These are phyloP conservation scores for Pichia occidentalis DNA, from an alignment of 805 yeast genomes.

Conservation along the genomic window DNA sequence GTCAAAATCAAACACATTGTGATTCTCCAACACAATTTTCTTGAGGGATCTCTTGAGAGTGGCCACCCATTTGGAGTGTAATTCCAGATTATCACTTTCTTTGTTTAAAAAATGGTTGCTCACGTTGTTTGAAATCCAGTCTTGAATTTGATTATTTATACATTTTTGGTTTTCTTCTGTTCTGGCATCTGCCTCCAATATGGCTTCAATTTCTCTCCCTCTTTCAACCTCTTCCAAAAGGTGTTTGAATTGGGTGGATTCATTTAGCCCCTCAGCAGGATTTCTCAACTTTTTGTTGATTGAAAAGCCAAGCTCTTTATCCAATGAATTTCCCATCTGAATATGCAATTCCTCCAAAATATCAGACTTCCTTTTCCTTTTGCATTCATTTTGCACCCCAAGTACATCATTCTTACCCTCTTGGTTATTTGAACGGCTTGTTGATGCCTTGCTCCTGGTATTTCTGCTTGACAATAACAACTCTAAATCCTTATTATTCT, in stretches of 20 bases:
- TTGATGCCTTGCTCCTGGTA: not conserved
- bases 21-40: not conserved
- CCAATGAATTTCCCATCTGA: conserved; percentile 8
- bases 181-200: not conserved
- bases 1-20: not conserved
- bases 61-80: conserved; percentile 5
- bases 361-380: not conserved
- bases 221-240: conserved; percentile 4
- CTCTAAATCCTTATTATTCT: not conserved
- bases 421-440: not conserved
- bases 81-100: not conserved
- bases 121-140: conserved; percentile 7
- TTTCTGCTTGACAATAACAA: conserved; percentile 6
- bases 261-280: not conserved
- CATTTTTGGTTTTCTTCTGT: not conserved
- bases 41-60: not conserved
- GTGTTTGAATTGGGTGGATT: not conserved
- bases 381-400: too few relatives aligned
- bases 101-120: conserved; percentile 3
- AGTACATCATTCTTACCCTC: too few relatives aligned
- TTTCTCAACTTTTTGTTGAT: not conserved
- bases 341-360: conserved; percentile 6
- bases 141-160: not conserved
- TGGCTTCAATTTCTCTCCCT: conserved; percentile 1
- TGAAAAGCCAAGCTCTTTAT: conserved; percentile 12